phyloP scores from a whole-genome alignment of 345 rosid species.

The Aquilaria sinensis region DNA sequence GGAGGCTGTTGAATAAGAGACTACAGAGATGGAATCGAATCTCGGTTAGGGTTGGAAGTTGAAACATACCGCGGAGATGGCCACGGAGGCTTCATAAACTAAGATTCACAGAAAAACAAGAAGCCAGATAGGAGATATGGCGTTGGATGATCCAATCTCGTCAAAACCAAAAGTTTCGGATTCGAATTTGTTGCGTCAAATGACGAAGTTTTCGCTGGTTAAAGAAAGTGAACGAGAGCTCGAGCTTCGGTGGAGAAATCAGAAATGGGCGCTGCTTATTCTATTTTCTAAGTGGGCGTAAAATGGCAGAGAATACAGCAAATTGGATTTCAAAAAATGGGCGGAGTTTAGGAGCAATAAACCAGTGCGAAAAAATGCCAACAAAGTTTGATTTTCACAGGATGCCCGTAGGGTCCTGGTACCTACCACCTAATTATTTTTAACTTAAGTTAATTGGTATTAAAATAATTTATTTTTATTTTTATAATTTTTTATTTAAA shows the following conservation, averaged over 20 bases:
- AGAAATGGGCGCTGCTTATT: conserved; percentile 6
- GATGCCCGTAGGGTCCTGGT: too few relatives aligned
- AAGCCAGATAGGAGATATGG: conserved; percentile 16
- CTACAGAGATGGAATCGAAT: conserved; percentile 8
- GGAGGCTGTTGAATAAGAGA: too few relatives aligned
- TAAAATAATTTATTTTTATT: not conserved
- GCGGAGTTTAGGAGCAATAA: not conserved
- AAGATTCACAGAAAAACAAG: conserved; percentile 16
- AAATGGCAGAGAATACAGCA: conserved; percentile 5
- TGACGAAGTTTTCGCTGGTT: conserved; percentile 10
- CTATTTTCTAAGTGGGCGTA: conserved; percentile 10
- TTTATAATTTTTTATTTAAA: not conserved
- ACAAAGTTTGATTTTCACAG: too few relatives aligned
- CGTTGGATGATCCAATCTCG: conserved; percentile 15
- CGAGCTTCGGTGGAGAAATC: conserved; percentile 6
- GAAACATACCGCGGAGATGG: conserved; percentile 30
- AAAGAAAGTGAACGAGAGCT: conserved; percentile 13
- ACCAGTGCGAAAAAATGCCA: too few relatives aligned
- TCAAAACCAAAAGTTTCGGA: conserved; percentile 7
- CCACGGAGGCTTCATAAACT: conserved; percentile 64
- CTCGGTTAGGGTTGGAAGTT: conserved; percentile 15
- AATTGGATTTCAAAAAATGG: not conserved
- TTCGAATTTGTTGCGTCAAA: not conserved
- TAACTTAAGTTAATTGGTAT: too few relatives aligned
- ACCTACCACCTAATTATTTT: too few relatives aligned